Percentiles rank a stretch among this genome's conserved stretches.
Conservation (phyloP, 2,329 filamentous ascomycete genomes). For the Colletotrichum paranaense region DNA sequence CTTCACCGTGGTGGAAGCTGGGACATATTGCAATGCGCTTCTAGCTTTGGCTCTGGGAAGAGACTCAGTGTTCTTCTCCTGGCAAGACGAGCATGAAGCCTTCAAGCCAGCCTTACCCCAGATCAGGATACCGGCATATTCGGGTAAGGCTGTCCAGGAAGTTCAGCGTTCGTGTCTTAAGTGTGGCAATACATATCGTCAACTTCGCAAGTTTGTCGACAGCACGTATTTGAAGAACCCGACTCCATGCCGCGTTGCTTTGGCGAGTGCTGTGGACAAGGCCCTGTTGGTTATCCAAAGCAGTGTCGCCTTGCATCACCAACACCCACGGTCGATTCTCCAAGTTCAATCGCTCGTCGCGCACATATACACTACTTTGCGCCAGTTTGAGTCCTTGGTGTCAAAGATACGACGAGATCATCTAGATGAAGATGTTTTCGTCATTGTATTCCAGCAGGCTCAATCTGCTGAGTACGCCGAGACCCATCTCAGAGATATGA, state of each 20-base stretch:
- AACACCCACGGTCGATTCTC: conserved; percentile 59
- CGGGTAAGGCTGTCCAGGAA: conserved; percentile 59
- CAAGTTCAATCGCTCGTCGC: conserved; percentile 63
- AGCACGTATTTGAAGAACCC: conserved; percentile 56
- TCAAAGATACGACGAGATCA: conserved; percentile 55
- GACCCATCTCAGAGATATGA: conserved; percentile 69
- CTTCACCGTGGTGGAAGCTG: conserved; percentile 58
- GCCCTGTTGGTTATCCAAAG: conserved; percentile 62
- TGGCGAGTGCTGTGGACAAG: conserved; percentile 61
- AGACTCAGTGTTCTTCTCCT: conserved; percentile 77
- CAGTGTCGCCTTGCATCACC: conserved; percentile 57
- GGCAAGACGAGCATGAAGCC: conserved; percentile 60
- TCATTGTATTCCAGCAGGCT: conserved; percentile 70
- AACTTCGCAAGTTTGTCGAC: conserved; percentile 59
- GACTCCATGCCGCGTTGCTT: conserved; percentile 61
- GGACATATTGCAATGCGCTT: conserved; percentile 66
- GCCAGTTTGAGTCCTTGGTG: conserved; percentile 63
- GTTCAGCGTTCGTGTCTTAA: conserved; percentile 59
- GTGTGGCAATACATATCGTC: conserved; percentile 59
- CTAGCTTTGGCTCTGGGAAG: conserved; percentile 76
- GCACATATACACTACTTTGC: conserved; percentile 60
- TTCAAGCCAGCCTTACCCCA: conserved; percentile 63
- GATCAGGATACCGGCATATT: conserved; percentile 67
- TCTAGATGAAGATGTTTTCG: conserved; percentile 71
- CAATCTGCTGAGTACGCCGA: conserved; percentile 73